Base-by-base conservation (phyloP, 352 stramenopile genomes). In the Hyaloperonospora brassicae region DNA sequence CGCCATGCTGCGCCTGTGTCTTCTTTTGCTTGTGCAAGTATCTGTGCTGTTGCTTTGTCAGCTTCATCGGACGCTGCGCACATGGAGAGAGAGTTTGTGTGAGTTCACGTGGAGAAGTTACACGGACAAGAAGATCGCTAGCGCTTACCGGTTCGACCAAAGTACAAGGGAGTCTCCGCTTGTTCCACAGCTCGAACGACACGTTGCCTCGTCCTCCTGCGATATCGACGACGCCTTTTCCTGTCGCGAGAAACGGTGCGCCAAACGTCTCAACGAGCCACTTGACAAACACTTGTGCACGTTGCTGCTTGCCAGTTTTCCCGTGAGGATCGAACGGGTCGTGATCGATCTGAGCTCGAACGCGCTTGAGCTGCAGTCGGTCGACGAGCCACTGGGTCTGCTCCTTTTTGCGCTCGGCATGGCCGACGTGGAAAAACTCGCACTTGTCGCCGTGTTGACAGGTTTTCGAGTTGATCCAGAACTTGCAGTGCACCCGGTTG, bases 151-250 rank as follows among this genome's bases (percentile, higher is more conserved):
- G 85, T 59, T 96, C 87, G 21, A 95, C 65, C 14, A 95, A 70
- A 11, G 74, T 94, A 35, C 66, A 80, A 1, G 70, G 70, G 30
- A 95, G 70, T 9, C 56, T 24, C n/a, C 82, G 69, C 49, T 89
- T 86, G 60, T 89, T 92, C 72, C 79, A 87, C 12, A 96, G 74
- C 59, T 94, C 75, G 52, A 94, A 94, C 0, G 77, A 79, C n/a
- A 95, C 68, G 31, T 79, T 79, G 7, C 87, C 87, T 24, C 77
- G 67, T 0, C 87, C 85, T 13, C 85, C 87, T 5, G 85, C 87
- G 31, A 95, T 67, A 49, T 96, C 87, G 7, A 96, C 38, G 5
- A 95, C 80, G 0, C 84, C 84, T 27, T 59, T 59, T 7, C 83
- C 83, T 0, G 47, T 50, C 6, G 66, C 58, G 22, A 95, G 65